Percentiles rank a stretch among this genome's conserved stretches.
Evolutionary conservation across 2,329 filamentous ascomycete genomes (phyloP).

Genomic region (Huntiella savannae): DNA sequence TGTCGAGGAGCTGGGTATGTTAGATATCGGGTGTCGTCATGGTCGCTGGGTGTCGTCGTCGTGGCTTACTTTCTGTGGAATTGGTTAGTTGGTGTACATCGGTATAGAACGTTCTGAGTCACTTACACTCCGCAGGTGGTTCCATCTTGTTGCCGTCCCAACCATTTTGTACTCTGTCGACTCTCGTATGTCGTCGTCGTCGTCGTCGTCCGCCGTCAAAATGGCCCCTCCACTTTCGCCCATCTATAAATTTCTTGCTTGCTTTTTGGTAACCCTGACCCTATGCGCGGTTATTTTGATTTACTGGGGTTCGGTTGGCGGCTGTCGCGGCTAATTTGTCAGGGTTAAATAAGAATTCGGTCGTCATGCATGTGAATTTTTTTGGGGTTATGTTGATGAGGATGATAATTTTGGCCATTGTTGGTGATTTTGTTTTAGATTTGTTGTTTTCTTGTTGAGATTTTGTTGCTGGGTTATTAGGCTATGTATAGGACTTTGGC

Average conservation of each 20-base stretch:
- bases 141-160: conserved; percentile 35
- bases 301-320: neutral
- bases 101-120: neutral
- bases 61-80: neutral
- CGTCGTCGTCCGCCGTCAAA: neutral
- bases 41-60: too few relatives aligned
- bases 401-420: neutral
- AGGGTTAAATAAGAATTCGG: conserved; percentile 1
- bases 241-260: conserved; percentile 8
- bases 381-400: neutral
- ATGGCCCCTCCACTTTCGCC: too few relatives aligned
- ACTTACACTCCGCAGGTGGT: conserved; percentile 47
- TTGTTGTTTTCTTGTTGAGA: neutral
- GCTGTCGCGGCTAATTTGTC: neutral
- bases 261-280: too few relatives aligned
- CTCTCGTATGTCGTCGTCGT: neutral
- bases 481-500: conserved; percentile 10
- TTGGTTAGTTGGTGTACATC: neutral
- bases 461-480: neutral
- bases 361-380: conserved; percentile 5
- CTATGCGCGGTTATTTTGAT: too few relatives aligned
- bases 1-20: conserved; percentile 41
- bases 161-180: conserved; percentile 24
- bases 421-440: neutral
- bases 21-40: neutral